Base-by-base conservation (phyloP, 1,139 yeast species). In the Pichia sp. region DNA sequence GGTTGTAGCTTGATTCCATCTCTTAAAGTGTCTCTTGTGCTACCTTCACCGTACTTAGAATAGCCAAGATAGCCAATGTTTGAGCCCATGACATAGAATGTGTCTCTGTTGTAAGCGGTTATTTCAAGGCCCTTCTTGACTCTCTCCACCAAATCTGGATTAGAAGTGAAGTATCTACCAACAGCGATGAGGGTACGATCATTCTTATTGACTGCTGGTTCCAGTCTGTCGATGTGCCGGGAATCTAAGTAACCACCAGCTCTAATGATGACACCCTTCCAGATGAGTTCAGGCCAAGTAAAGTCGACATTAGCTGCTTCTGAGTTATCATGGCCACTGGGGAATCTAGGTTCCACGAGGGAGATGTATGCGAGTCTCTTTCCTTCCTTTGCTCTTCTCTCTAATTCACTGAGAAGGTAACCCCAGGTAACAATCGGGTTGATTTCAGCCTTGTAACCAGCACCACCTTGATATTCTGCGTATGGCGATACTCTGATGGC, bases 401-500 rank as follows among this genome's bases (percentile, higher is more conserved):
- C 66, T 13, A 67, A 51, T 42, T 67, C 63, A 30, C 52, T 43
- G n/a, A 63, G 45, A 15, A 67, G 42, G 44, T 67, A 66, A 13
- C 62, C 58, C 40, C 59, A 62, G 6, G 56, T 55, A 15, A 59
- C 63, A 22, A 62, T 55, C n/a, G 71, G 68, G 30, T 63, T 63
- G 21, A 59, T 55, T 15, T 50, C 56, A 22, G 59, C 60, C 12
- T 63, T 52, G 21, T 47, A 60, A 23, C 60, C 60, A 23, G 27
- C 47, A 51, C 63, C 62, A 21, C 65, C 69, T 50, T 64, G 68
- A 50, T 63, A 60, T 6, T 49, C 48, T 14, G 67, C 66, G 63
- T 70, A 77, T 29, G 88, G 88, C 7, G 85, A 75, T 11, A 81
- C 47, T 56, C 87, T 67, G 39, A 78, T 56, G 21, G 73, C 82